Evolutionary conservation across 345 rosid genomes (phyloP).

Genomic region (Triadica sebifera): DNA sequence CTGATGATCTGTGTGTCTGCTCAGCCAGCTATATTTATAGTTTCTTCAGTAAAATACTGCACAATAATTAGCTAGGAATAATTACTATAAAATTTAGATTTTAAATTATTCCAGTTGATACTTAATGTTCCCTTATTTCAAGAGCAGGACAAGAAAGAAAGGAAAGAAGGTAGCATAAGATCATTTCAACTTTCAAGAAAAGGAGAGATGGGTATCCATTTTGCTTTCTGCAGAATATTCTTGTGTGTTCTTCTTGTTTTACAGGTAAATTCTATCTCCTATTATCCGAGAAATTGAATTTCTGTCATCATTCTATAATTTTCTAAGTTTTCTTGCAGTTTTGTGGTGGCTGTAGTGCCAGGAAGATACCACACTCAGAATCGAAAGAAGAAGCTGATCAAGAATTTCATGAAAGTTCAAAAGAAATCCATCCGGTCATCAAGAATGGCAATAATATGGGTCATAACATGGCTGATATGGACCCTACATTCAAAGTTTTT

Average conservation of each 20-base stretch:
- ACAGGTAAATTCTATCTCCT: constrained; percentile 5
- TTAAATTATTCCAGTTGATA: neutral
- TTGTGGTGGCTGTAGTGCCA: constrained; percentile 3
- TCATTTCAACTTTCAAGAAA: neutral
- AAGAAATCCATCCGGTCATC: neutral
- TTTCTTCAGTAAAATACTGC: neutral
- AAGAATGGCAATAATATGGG: neutral
- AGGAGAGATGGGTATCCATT: constrained; percentile 5
- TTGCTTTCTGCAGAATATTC: constrained; percentile 2
- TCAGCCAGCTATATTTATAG: neutral
- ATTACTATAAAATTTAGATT: neutral
- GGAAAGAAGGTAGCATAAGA: neutral
- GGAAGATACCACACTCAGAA: neutral
- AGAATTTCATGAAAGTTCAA: neutral
- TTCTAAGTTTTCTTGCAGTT: constrained; percentile 6
- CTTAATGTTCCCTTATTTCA: neutral
- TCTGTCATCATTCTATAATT: neutral
- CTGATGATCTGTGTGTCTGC: neutral
- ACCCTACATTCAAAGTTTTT: constrained; percentile 47
- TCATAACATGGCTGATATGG: constrained; percentile 13
- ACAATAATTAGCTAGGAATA: neutral
- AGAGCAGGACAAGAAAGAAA: no score
- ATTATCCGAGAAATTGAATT: neutral
- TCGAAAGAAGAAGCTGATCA: neutral
- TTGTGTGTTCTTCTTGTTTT: constrained; percentile 8